Evolutionary conservation across 2,329 filamentous ascomycete genomes (phyloP).

Genomic region (Onygenales sp.): DNA sequence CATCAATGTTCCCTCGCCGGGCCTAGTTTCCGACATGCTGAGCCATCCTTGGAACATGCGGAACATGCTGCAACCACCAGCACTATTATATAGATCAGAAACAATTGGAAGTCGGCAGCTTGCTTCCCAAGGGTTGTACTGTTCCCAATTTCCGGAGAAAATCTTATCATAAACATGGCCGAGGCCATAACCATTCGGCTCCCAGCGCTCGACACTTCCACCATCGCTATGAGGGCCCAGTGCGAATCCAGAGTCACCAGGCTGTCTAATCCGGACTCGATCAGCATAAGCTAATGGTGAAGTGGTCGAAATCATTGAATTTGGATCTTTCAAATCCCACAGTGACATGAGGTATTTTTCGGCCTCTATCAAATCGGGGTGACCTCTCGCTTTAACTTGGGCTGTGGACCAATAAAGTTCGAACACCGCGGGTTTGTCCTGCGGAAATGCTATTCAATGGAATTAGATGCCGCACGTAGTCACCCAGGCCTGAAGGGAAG

Average conservation of each 20-base stretch:
- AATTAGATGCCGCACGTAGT: no score
- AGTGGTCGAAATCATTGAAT: slow-evolving; percentile 37
- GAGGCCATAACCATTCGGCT: slow-evolving; percentile 55
- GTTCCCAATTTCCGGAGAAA: slow-evolving; percentile 67
- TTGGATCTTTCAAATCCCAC: slow-evolving; percentile 43
- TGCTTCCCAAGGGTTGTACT: slow-evolving; percentile 74
- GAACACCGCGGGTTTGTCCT: slow-evolving; percentile 58
- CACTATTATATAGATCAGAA: slow-evolving; percentile 68
- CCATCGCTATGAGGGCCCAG: slow-evolving; percentile 66
- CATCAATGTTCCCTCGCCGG: slow-evolving; percentile 67
- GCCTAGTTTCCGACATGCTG: slow-evolving; percentile 60
- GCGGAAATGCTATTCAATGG: slow-evolving; percentile 47
- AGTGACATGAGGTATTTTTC: slow-evolving; percentile 55
- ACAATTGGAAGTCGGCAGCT: slow-evolving; percentile 57
- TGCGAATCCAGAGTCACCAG: slow-evolving; percentile 61
- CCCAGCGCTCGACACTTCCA: slow-evolving; percentile 67
- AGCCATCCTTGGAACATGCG: slow-evolving; percentile 82
- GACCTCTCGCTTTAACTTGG: slow-evolving; percentile 58
- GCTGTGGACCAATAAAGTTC: slow-evolving; percentile 67
- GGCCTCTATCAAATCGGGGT: slow-evolving; percentile 53
- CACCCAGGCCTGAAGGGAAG: no score
- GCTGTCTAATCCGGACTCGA: slow-evolving; percentile 60
- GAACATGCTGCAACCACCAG: slow-evolving; percentile 76
- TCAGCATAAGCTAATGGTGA: slow-evolving; percentile 62
- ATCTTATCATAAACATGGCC: slow-evolving; percentile 61